These are phyloP conservation scores for Chaetomidium leptoderma DNA, from an alignment of 495 filamentous ascomycete species.

Conservation along the genomic window DNA sequence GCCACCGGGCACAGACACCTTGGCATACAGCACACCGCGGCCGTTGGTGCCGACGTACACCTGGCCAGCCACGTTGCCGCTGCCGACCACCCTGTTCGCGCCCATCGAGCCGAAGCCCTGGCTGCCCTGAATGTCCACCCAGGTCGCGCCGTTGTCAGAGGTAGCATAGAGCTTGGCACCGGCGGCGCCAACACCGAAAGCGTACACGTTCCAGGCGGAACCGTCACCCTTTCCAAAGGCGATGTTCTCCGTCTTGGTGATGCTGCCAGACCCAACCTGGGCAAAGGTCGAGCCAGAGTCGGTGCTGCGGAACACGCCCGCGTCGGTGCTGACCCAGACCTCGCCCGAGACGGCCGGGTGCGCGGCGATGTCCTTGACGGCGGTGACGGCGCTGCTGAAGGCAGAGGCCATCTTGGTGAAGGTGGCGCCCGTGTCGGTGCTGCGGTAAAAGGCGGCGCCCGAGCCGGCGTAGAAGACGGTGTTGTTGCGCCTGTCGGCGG, in stretches of 20 bases:
- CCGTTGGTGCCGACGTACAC: slow-evolving; percentile 59
- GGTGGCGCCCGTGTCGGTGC: slow-evolving; percentile 40
- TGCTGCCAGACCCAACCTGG: slow-evolving; percentile 28
- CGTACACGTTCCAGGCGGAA: slow-evolving; percentile 45
- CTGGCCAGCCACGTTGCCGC: slow-evolving; percentile 46
- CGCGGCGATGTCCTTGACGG: slow-evolving; percentile 46
- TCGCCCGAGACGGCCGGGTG: slow-evolving; percentile 49
- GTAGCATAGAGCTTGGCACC: slow-evolving; percentile 49
- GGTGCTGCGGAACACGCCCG: slow-evolving; percentile 49
- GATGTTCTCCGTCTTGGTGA: slow-evolving; percentile 44
- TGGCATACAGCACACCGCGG: slow-evolving; percentile 52
- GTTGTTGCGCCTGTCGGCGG: slow-evolving; percentile 50
- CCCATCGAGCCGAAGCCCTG: slow-evolving; percentile 52
- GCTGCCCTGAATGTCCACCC: slow-evolving; percentile 50
- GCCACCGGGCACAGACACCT: slow-evolving; percentile 22
- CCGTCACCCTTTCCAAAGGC: slow-evolving; percentile 41
- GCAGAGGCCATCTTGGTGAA: slow-evolving; percentile 37
- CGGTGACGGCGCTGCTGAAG: slow-evolving; percentile 34
- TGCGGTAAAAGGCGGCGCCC: slow-evolving; percentile 44
- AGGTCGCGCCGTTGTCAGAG: slow-evolving; percentile 44
- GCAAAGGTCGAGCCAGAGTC: slow-evolving; percentile 48
- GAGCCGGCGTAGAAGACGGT: slow-evolving; percentile 51
- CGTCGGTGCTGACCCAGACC: slow-evolving; percentile 51
- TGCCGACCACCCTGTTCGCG: slow-evolving; percentile 45
- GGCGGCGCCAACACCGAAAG: slow-evolving; percentile 44